Conservation (phyloP, 805 yeast species). For the Dipodascus geniculatus region DNA sequence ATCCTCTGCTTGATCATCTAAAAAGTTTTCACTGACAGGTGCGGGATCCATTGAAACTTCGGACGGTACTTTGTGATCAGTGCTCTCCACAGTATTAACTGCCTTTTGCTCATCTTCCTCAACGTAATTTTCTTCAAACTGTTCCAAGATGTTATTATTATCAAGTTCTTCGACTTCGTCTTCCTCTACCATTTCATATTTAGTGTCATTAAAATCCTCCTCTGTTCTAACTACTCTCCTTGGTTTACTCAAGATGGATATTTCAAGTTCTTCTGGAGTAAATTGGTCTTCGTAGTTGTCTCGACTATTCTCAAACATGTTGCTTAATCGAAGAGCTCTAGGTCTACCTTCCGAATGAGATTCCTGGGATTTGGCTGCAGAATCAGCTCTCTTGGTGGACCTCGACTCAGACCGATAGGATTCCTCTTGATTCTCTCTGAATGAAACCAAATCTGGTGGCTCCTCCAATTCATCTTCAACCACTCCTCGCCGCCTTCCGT, state of each 20-base stretch:
- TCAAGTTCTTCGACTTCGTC: not conserved
- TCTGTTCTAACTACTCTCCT: not conserved
- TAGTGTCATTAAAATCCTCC: not conserved
- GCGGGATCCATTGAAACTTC: not conserved
- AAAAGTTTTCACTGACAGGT: not conserved
- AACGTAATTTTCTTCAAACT: not conserved
- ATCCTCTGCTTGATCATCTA: not conserved
- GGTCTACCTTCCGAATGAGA: not conserved
- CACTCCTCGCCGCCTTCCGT: not conserved
- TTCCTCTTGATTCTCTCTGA: not conserved
- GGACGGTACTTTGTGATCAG: not conserved
- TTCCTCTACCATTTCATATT: not conserved
- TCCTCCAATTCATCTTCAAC: not conserved
- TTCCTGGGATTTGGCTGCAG: not conserved
- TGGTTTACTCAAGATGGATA: not conserved
- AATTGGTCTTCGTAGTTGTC: not conserved
- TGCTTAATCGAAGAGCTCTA: not conserved
- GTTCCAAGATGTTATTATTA: not conserved
- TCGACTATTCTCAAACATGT: not conserved
- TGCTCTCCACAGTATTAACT: not conserved
- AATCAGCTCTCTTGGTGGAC: too few species aligned
- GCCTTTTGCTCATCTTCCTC: not conserved
- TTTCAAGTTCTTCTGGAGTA: not conserved
- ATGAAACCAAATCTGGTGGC: not conserved
- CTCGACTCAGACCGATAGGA: not conserved